A percentile compares a stretch with the other conserved stretches of the same genome.
Evolutionary conservation across 345 rosid species (phyloP).

Genomic region (Luvunga scandens): DNA sequence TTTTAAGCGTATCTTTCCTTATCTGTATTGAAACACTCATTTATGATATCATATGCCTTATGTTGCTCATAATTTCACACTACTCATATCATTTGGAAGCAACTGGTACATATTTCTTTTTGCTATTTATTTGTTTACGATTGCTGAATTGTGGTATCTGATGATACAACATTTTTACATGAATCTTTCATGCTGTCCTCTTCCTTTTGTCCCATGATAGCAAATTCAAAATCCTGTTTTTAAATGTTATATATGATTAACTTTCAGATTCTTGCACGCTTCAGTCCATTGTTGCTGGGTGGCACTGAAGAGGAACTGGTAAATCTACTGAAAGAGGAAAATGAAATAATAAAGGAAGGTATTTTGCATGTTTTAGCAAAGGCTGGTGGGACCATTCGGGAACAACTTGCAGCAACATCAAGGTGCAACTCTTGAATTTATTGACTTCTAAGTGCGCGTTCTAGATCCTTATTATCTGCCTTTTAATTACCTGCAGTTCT

Average conservation of each 20-base stretch:
- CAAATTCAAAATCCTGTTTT: not conserved
- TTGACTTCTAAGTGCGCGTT: slow-evolving; percentile 11
- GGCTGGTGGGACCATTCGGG: slow-evolving; percentile 95
- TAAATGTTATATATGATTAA: slow-evolving; percentile 7
- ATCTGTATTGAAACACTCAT: not conserved
- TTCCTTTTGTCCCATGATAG: not conserved
- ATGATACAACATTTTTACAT: not conserved
- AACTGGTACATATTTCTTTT: not conserved
- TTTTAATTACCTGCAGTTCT: slow-evolving; percentile 57
- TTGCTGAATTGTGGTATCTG: not conserved
- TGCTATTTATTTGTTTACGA: not conserved
- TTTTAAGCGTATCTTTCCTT: not conserved
- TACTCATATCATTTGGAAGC: not conserved
- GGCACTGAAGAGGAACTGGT: slow-evolving; percentile 87
- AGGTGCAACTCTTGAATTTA: slow-evolving; percentile 51
- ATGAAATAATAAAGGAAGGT: slow-evolving; percentile 85
- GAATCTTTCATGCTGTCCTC: not conserved
- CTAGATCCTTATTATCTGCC: slow-evolving; percentile 25
- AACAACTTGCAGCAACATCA: slow-evolving; percentile 73
- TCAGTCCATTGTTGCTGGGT: slow-evolving; percentile 70
- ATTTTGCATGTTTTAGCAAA: slow-evolving; percentile 86
- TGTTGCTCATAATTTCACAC: not conserved
- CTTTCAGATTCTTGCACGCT: slow-evolving; percentile 81
- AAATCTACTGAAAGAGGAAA: slow-evolving; percentile 75
- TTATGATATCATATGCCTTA: not conserved